Base-by-base conservation (phyloP, 768 basidiomycete genomes). In the Suillus spraguei region DNA sequence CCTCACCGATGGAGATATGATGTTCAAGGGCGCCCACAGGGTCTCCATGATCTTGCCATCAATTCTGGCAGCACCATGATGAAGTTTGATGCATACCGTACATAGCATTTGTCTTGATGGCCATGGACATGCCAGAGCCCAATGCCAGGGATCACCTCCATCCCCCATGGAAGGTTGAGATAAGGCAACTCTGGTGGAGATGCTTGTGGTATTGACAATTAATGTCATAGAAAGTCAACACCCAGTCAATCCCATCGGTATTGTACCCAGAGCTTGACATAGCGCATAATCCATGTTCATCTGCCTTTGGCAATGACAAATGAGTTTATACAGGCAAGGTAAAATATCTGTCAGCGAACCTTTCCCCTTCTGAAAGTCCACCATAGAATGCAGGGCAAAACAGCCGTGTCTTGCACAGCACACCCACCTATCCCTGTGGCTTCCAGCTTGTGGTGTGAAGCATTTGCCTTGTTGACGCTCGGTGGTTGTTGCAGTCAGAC, bases 1-100 rank as follows among this genome's bases (percentile, higher is more conserved):
- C 41, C 17, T 42, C 9, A 2, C 39, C 6, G 16, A 16, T 16
- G 2, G 39, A 16, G 16, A 39, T 38, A 38, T 38, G 11, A 38
- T 38, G 38, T 38, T 38, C 11, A 38, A 38, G 11, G 38, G 38
- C 11, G 2, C 11, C 38, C 38, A 38, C 38, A 38, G 70, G 20
- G 59, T 68, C 24, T 68, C 61, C 0, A 63, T 67, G 64, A 74
- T 74, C 5, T 63, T 63, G 46, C 72, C 66, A 9, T 53, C 54
- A 38, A 68, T 41, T 17, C 38, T 24, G 22, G 62, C 35, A 5
- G 47, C 35, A 28, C 35, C 2, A 42, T 33, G 5, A 63, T 41
- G 54, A 60, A 63, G 10, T n/a, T 39, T 2, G 61, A 42, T 28
- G 55, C 24, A 33, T 56, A 63, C 20, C 20, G 6, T 5, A 55